Percentiles rank a stretch among this genome's conserved stretches.
phyloP scores from a whole-genome alignment of 2,329 filamentous ascomycete species.

The Aspergillus phoenicis region DNA sequence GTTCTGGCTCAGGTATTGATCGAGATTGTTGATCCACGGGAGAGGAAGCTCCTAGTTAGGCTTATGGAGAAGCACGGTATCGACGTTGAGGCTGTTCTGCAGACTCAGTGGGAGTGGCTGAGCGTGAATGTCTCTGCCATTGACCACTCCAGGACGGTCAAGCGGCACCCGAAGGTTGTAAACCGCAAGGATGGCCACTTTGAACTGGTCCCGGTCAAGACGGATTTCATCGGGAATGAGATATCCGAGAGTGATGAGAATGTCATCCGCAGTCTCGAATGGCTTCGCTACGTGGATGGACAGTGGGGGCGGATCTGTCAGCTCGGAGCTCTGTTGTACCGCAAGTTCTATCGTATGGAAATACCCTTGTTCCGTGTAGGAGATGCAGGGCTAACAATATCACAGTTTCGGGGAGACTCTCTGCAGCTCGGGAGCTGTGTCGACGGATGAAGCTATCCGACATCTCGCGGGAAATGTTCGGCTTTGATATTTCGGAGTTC shows the following conservation, averaged over 20 bases:
- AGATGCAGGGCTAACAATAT: constrained; percentile 5
- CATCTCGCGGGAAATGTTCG: constrained; percentile 46
- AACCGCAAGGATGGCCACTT: constrained; percentile 53
- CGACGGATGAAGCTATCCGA: constrained; percentile 53
- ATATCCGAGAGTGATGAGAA: constrained; percentile 65
- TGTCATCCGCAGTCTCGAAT: constrained; percentile 79
- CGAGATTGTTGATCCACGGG: constrained; percentile 65
- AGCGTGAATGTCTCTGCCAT: constrained; percentile 38
- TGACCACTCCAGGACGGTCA: constrained; percentile 33
- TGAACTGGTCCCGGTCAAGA: constrained; percentile 65
- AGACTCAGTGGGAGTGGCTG: constrained; percentile 61
- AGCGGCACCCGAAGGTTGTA: constrained; percentile 49
- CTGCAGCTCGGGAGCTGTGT: constrained; percentile 58
- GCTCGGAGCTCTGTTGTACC: constrained; percentile 73
- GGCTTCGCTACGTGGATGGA: constrained; percentile 75
- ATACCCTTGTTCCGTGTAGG: constrained; percentile 3
- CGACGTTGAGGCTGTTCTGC: constrained; percentile 72
- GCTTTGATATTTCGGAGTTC: constrained; percentile 40
- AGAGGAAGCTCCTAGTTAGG: constrained; percentile 69
- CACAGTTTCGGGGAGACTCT: constrained; percentile 44
- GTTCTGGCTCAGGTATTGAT: constrained; percentile 77
- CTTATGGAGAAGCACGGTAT: constrained; percentile 76
- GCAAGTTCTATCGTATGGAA: constrained; percentile 79
- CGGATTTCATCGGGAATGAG: constrained; percentile 70
- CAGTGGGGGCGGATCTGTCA: constrained; percentile 72